Base-by-base conservation (phyloP, 495 filamentous ascomycete genomes). In the Penicillium paradoxum region DNA sequence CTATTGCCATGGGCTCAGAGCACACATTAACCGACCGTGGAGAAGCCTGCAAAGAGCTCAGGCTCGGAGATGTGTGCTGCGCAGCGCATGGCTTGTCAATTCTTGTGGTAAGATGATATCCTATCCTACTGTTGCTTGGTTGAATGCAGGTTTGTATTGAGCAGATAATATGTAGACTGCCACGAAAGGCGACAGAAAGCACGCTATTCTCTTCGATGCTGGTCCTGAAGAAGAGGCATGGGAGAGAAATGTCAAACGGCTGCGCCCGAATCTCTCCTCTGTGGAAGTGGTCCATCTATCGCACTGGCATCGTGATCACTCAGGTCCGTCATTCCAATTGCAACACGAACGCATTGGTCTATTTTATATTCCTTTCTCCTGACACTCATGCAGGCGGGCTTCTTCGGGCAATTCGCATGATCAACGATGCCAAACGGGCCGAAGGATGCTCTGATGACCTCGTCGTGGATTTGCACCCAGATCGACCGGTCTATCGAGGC, bases 221-320 rank as follows among this genome's bases (percentile, higher is more conserved):
- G 82, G 81, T 0, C 82, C 82, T 1, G 79, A 83, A 60, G 80
- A 76, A 18, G 67, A 72, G n/a, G 66, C 67, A 4, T 85, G 79
- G 76, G 73, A 80, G 50, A 62, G 71, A 14, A 85, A 85, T 56
- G 76, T 71, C 6, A 73, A 66, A 6, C 66, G 81, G 1, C 61
- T 85, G 10, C 64, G 70, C 22, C 63, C 76, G 2, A 69, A 80
- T 64, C 60, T 81, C 2, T 65, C 91, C 42, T 82, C 85, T 57
- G 79, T 95, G 36, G 85, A 88, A 54, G 75, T 82, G 32, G 71
- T 95, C 9, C 88, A 92, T 59, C 81, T 95, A 0, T 95, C 76
- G 6, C 82, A 85, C 54, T 85, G 81, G 81, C 82, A 85, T 69
- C 77, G 81, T 22, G 82, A 85, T 53, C 82, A 85, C 60, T 79